phyloP scores from a whole-genome alignment of 1,139 yeast species.

The Casaregolazyma lundiana region DNA sequence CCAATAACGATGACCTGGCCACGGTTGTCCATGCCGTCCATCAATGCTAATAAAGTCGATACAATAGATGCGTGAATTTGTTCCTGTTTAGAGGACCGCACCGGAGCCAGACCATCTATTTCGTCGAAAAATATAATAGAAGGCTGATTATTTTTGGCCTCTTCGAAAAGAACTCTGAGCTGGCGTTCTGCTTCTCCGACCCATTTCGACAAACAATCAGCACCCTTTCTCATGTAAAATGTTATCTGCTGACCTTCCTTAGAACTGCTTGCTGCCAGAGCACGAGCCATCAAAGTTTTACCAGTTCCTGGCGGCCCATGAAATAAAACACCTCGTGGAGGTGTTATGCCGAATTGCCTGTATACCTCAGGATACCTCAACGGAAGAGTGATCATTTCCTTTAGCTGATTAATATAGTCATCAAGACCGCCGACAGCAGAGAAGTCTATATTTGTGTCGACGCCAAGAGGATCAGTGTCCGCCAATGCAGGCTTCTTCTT shows the following conservation, averaged over 20 bases:
- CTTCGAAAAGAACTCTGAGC: slow-evolving; percentile 84
- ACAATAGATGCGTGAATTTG: slow-evolving; percentile 92
- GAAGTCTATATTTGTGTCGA: slow-evolving; percentile 89
- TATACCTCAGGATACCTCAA: slow-evolving; percentile 90
- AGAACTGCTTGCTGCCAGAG: slow-evolving; percentile 92
- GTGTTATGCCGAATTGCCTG: slow-evolving; percentile 84
- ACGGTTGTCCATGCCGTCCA: slow-evolving; percentile 98
- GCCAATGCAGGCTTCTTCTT: slow-evolving; percentile 61
- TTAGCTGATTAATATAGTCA: slow-evolving; percentile 82
- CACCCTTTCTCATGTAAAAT: slow-evolving; percentile 97
- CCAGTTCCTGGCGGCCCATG: slow-evolving; percentile 99
- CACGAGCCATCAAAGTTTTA: slow-evolving; percentile 96
- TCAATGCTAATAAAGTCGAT: slow-evolving; percentile 77
- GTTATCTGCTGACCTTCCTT: slow-evolving; percentile 78
- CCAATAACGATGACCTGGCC: slow-evolving; percentile 98
- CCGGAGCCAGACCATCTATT: slow-evolving; percentile 92
- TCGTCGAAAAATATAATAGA: slow-evolving; percentile 95
- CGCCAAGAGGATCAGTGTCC: slow-evolving; percentile 92
- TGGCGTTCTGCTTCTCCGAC: slow-evolving; percentile 99
- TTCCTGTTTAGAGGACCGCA: slow-evolving; percentile 67
- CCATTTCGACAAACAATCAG: slow-evolving; percentile 97
- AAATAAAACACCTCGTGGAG: slow-evolving; percentile 95
- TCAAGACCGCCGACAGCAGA: slow-evolving; percentile 90
- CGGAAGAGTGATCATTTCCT: slow-evolving; percentile 96
- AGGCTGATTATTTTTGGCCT: slow-evolving; percentile 95